Conservation (phyloP, 177 flowering plant genomes). For the Vitis hybrid region DNA sequence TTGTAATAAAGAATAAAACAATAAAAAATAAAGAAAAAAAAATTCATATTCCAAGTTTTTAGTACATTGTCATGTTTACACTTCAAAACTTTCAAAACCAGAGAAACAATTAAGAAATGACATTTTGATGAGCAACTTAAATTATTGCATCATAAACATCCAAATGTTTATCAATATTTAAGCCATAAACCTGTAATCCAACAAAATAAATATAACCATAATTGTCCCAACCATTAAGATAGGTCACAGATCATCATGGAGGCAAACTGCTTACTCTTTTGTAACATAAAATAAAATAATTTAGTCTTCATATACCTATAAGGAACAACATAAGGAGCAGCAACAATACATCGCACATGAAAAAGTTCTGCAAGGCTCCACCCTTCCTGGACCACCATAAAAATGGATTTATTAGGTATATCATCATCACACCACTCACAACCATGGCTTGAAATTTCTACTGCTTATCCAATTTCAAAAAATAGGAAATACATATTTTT, state of each 20-base stretch:
- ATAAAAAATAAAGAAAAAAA: background rate
- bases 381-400: constrained; percentile 64
- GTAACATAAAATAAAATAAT: background rate
- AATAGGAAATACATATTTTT: background rate
- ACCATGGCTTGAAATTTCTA: background rate
- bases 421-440: background rate
- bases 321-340: constrained; percentile 94
- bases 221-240: too few species aligned
- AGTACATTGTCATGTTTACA: too few species aligned
- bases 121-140: too few species aligned
- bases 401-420: constrained; percentile 3
- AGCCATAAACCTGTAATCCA: too few species aligned
- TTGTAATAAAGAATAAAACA: too few species aligned
- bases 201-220: too few species aligned
- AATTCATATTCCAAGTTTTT: background rate
- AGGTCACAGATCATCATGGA: too few species aligned
- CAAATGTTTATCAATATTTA: too few species aligned
- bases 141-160: too few species aligned
- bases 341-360: constrained; percentile 68
- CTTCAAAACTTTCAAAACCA: too few species aligned
- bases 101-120: too few species aligned
- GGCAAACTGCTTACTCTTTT: too few species aligned
- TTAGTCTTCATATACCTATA: constrained; percentile 46
- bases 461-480: background rate
- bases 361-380: constrained; percentile 95